Base-by-base conservation (phyloP, 192 early-diverging fungal species). In the Mortierella antarctica region DNA sequence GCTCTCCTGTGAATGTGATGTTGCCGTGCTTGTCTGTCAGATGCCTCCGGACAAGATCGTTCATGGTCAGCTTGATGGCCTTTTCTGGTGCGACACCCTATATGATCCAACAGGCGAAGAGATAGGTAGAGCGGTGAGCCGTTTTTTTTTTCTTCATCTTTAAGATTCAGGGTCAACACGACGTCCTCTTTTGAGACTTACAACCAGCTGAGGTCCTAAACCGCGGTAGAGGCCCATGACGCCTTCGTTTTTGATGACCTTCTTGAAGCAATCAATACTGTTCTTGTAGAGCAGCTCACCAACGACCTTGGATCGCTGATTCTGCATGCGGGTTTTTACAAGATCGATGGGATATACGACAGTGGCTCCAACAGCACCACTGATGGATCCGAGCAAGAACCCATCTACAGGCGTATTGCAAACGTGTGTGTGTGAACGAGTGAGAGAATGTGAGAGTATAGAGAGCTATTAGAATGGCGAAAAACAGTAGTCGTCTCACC, bases 331-430 rank as follows among this genome's bases (percentile, higher is more conserved):
- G 4, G 97, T 99, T 84, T 99, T 99, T 67, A 97, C 96, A 53
- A 99, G 80, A 88, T 99, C 97, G 63, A 99, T 96, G n/a, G 97
- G 97, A 80, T 97, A 99, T n/a, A 99, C 96, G 56, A 90, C 91
- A 7, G 95, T 93, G 7, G 97, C 97, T 41, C 97, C 97, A 47
- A 98, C 91, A 23, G 96, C 95, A 74, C 97, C 97, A 71, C 94
- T 95, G 74, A 98, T 89, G 4, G 95, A 90, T 52, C 95, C 97
- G 21, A 97, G 87, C 95, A 90, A 51, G 82, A 82, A 83, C 63
- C 82, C 71, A 57, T 59, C 70, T 84, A 62, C 7, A 61, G 15
- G 31, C 31, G n/a, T 45, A 18, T 18, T 17, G 31, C 44, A 2
- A 62, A 2, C 11, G 3, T 23, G 8, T 42, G 48, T 20, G 5